Base-by-base conservation (phyloP, 2,329 filamentous ascomycete species). In the Fusarium acutatum region DNA sequence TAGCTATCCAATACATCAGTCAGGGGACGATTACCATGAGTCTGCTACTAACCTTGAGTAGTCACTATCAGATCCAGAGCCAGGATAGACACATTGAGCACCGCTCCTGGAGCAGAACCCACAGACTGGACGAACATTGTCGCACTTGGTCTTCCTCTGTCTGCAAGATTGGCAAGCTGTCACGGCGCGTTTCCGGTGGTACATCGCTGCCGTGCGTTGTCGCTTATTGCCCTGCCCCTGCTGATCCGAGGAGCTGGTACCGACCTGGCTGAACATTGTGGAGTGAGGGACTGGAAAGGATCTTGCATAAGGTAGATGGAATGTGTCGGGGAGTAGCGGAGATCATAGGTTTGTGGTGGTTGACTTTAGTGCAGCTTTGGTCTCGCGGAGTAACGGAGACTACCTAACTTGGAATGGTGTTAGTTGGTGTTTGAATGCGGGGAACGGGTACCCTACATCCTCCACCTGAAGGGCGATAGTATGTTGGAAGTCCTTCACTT, bases 81-180 rank as follows among this genome's bases (percentile, higher is more conserved):
- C 54, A 18, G 56, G 56, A 15, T 71, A 64, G 17, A 71, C 26
- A 20, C 57, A 62, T 18, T 50, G 30, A 28, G 54, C 52, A 6
- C 35, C 52, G 22, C n/a, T 56, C 8, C 35, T 47, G 0, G 65
- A 60, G 10, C 66, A 56, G 7, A 69, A 24, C 3, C 60, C 69
- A 32, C 52, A 65, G 30, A 57, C 50, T 15, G 69, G 69, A 1
- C 65, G 44, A 13, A 44, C 60, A 46, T 70, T 72, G 15, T 74
- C 63, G 34, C 73, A 75, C 22, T 65, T 64, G 12, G 60, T 60
- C 44, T 73, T 67, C 0, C 60, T 49, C 24, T 54, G 22, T 37
- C 71, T 43, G 13, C 71, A 74, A 22, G 64, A 71, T 32, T 73
- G 59, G 24, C 67, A 73, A 2, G 62, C 47, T 10, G 52, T 44